Conservation (phyloP, 1,284 basidiomycete species). For the Cutaneotrichosporon cyanovorans region DNA sequence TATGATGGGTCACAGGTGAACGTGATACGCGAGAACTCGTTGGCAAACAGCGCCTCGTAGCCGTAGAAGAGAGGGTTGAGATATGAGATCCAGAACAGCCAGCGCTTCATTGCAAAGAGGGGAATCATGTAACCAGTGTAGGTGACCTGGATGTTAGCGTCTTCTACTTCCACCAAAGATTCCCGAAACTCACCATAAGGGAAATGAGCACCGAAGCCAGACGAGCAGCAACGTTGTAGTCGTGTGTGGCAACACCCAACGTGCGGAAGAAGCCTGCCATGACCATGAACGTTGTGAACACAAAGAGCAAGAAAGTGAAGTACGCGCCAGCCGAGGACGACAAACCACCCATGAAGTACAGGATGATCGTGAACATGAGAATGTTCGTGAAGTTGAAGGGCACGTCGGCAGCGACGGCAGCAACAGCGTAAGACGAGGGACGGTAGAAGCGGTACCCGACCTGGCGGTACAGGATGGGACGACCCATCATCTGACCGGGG, state of each 20-base stretch:
- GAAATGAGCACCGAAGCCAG: slow-evolving; percentile 50
- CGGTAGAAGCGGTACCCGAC: slow-evolving; percentile 74
- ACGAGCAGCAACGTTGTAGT: slow-evolving; percentile 51
- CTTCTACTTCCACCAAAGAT: slow-evolving; percentile 47
- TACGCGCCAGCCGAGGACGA: slow-evolving; percentile 47
- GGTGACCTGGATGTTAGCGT: no score
- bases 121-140: slow-evolving; percentile 45
- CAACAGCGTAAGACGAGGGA: slow-evolving; percentile 47
- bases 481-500: slow-evolving; percentile 56
- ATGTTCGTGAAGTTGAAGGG: slow-evolving; percentile 50
- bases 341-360: slow-evolving; percentile 48
- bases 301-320: slow-evolving; percentile 43
- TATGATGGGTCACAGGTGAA: slow-evolving; percentile 61
- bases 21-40: slow-evolving; percentile 68
- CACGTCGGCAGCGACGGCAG: slow-evolving; percentile 47
- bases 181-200: slow-evolving; percentile 48
- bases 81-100: slow-evolving; percentile 70
- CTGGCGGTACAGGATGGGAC: slow-evolving; percentile 57
- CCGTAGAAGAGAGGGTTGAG: slow-evolving; percentile 59
- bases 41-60: slow-evolving; percentile 64
- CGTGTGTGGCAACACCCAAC: slow-evolving; percentile 47
- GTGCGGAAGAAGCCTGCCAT: slow-evolving; percentile 47
- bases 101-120: slow-evolving; percentile 69
- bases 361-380: slow-evolving; percentile 48
- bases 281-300: slow-evolving; percentile 45